These are phyloP conservation scores for Lasiosphaeria hispida DNA, from an alignment of 495 filamentous ascomycete species.

Conservation along the genomic window DNA sequence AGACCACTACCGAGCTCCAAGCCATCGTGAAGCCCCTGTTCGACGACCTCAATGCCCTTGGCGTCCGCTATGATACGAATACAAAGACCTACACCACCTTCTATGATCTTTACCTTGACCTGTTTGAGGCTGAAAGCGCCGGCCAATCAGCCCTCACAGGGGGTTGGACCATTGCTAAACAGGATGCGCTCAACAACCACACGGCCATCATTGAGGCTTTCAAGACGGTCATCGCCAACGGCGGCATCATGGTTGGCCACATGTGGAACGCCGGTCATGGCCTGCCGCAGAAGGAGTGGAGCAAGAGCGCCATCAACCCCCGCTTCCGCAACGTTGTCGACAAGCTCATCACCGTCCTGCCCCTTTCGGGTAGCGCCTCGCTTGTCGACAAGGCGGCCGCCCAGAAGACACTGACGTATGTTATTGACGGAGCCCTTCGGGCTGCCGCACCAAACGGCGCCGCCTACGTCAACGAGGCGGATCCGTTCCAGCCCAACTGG, in stretches of 20 bases:
- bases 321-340: slow-evolving; percentile 45
- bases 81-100: slow-evolving; percentile 41
- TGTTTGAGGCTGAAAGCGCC: slow-evolving; percentile 47
- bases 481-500: slow-evolving; percentile 55
- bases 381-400: slow-evolving; percentile 37
- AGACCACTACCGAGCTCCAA: slow-evolving; percentile 39
- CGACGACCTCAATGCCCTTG: slow-evolving; percentile 38
- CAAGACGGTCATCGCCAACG: slow-evolving; percentile 32
- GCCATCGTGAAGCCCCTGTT: slow-evolving; percentile 46
- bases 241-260: slow-evolving; percentile 48
- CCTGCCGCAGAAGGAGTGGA: slow-evolving; percentile 28
- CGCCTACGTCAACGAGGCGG: slow-evolving; percentile 48
- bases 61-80: slow-evolving; percentile 32
- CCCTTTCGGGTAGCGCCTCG: slow-evolving; percentile 31
- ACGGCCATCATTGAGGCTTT: slow-evolving; percentile 42
- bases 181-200: slow-evolving; percentile 42
- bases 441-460: slow-evolving; percentile 40
- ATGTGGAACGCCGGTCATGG: slow-evolving; percentile 48
- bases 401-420: slow-evolving; percentile 40
- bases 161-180: slow-evolving; percentile 43
- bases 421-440: slow-evolving; percentile 45
- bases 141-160: slow-evolving; percentile 45
- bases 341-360: slow-evolving; percentile 47
- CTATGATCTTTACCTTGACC: slow-evolving; percentile 45
- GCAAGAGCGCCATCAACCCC: slow-evolving; percentile 39